Base-by-base conservation (phyloP, 768 basidiomycete genomes). In the Amanita phalloides region DNA sequence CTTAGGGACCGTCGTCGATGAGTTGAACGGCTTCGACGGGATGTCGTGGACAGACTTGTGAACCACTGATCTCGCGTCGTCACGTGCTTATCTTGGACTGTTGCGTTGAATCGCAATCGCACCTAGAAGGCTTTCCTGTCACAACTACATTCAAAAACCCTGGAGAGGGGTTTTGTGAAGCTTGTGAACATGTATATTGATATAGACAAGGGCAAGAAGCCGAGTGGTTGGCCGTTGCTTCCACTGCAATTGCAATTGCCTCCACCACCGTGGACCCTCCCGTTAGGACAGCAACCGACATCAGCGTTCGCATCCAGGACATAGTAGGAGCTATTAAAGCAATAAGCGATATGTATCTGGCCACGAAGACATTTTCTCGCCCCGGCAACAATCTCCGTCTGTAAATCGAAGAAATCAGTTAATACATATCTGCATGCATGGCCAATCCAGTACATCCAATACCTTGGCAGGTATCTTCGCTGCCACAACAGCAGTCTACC, bases 361-460 rank as follows among this genome's bases (percentile, higher is more conserved):
- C 30, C 28, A 42, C 20, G 9, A 30, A 30, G 17, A 38, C 3
- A 30, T 30, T 3, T 25, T 36, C 49, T 41, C 21, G 42, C 49
- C 49, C 49, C 4, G 39, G 42, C 49, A 50, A 30, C 49, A 50
- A 11, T 39, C 28, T 7, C 38, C 37, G 21, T 50, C 49, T 50
- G 20, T 30, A 50, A 26, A 9, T 13, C 14, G 20, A 4, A 26
- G 25, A 20, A 33, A 43, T 30, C 4, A 25, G n/a, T 28, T 32
- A 10, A 32, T 32, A 32, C 10, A 30, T 30, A 30, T 30, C 7
- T 30, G 28, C 1, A 30, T 3, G 28, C 28, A 30, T 30, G 8
- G 28, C 8, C 28, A 39, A 32, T 38, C 11, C 6, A 10, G 11
- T 42, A 50, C 49, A 50, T 30, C 36, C 33, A 23, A 41, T 30